Evolutionary conservation across 2,329 filamentous ascomycete genomes (phyloP).

Genomic region (Calonectria hawksworthii): DNA sequence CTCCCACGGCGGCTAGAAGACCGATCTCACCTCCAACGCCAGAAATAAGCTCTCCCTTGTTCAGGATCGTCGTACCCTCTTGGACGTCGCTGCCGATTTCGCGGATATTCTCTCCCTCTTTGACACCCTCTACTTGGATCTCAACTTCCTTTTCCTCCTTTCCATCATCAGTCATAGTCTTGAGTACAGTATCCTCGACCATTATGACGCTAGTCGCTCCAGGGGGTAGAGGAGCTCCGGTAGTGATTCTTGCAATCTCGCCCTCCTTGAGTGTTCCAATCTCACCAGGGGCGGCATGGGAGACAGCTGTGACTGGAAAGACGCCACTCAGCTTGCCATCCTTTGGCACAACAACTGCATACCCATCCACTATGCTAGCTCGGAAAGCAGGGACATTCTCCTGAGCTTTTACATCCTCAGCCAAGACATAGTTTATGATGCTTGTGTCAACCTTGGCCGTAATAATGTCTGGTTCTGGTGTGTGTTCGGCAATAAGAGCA

Average conservation of each 20-base stretch:
- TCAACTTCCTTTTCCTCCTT: conserved; percentile 90
- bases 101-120: conserved; percentile 87
- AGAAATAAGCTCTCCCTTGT: conserved; percentile 85
- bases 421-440: conserved; percentile 83
- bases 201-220: conserved; percentile 92
- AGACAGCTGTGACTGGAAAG: conserved; percentile 89
- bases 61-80: conserved; percentile 77
- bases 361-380: conserved; percentile 97
- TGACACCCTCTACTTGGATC: conserved; percentile 83
- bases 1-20: conserved; percentile 87
- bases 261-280: conserved; percentile 76
- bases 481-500: conserved; percentile 77
- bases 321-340: conserved; percentile 78
- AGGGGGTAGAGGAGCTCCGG: conserved; percentile 89
- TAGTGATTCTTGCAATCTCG: conserved; percentile 91
- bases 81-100: conserved; percentile 91
- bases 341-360: conserved; percentile 81
- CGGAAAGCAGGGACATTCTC: conserved; percentile 94
- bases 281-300: conserved; percentile 84
- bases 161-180: conserved; percentile 81
- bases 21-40: conserved; percentile 92
- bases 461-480: conserved; percentile 72
- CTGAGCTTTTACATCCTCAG: conserved; percentile 82
- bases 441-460: conserved; percentile 72
- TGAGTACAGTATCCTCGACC: conserved; percentile 91